Evolutionary conservation across 2,329 filamentous ascomycete genomes (phyloP).

Genomic region (Colletotrichum graminicola): DNA sequence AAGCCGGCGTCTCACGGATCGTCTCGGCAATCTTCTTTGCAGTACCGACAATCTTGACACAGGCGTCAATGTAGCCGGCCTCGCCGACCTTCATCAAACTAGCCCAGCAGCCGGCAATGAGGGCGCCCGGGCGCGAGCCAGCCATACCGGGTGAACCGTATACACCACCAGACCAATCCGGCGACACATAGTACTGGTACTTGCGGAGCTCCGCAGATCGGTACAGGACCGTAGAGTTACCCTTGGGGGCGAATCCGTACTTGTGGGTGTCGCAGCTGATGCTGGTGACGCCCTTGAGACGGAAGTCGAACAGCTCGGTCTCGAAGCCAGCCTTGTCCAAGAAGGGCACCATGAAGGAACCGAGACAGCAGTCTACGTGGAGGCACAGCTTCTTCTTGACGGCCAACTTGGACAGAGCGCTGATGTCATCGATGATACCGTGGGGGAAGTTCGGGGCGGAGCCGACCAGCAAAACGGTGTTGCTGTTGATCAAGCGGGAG

Average conservation of each 20-base stretch:
- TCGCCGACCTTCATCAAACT: slow-evolving; percentile 91
- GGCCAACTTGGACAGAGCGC: slow-evolving; percentile 85
- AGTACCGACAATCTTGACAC: slow-evolving; percentile 87
- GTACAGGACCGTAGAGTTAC: slow-evolving; percentile 94
- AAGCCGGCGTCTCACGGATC: slow-evolving; percentile 75
- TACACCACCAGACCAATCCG: slow-evolving; percentile 95
- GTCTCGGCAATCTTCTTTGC: slow-evolving; percentile 85
- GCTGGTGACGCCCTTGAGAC: slow-evolving; percentile 91
- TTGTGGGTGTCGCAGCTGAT: slow-evolving; percentile 99
- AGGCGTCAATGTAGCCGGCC: slow-evolving; percentile 87
- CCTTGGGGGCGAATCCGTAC: slow-evolving; percentile 98
- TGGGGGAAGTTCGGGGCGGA: slow-evolving; percentile 98
- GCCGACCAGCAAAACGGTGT: slow-evolving; percentile 93
- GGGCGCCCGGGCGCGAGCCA: slow-evolving; percentile 89
- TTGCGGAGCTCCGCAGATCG: slow-evolving; percentile 81
- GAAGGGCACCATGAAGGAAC: slow-evolving; percentile 93
- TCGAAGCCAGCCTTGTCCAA: slow-evolving; percentile 95
- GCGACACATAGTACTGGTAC: slow-evolving; percentile 96
- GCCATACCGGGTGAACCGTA: slow-evolving; percentile 95
- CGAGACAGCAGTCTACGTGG: slow-evolving; percentile 97
- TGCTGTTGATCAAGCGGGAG: slow-evolving; percentile 88
- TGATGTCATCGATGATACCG: slow-evolving; percentile 96
- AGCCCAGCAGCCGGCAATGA: slow-evolving; percentile 97
- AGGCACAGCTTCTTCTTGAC: slow-evolving; percentile 83
- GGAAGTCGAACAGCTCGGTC: slow-evolving; percentile 90